Base-by-base conservation (phyloP, 2,329 filamentous ascomycete species). In the Clarireedia hainanense region DNA sequence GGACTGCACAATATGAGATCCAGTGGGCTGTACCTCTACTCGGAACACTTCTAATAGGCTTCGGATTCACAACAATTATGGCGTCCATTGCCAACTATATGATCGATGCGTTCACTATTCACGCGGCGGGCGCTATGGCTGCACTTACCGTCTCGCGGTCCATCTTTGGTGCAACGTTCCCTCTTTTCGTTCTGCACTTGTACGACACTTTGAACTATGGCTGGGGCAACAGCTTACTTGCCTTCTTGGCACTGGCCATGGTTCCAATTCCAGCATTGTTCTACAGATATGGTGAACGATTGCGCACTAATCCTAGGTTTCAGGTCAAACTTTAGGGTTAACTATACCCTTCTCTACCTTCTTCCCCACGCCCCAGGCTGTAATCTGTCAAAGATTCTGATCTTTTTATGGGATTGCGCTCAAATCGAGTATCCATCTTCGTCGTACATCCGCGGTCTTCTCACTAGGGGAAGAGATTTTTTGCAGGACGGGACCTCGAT, bases 1-100 rank as follows among this genome's bases (percentile, higher is more conserved):
- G 75, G 74, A 70, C 71, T 0, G 70, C 71, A 0, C 61, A 76
- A 5, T 65, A 72, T 5, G 60, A 68, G 10, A 67, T 61, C 5
- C 55, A 59, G 24, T 77, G 74, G 74, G 72, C 76, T 17, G 72
- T 69, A 0, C 73, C 75, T 2, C 27, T 47, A 15, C 1, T 47
- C 5, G 43, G 43, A 6, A 53, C 51, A 6, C 23, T 27, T 6
- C 12, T 53, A 6, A 39, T 47, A n/a, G 34, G 27, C 14, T 53
- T 47, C 10, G 51, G 43, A 2, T 36, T 53, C 12, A 12, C 30
- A 20, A 46, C 23, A 15, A 39, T 37, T 20, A 34, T 40, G 10
- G 5, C 42, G 15, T 26, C 39, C 6, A 20, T 34, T 7, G 77
- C 49, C 6, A 43, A 30, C 5, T 71, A 74, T 60, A 64, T 71